A percentile compares a stretch with the other conserved stretches of the same genome.
phyloP scores from a whole-genome alignment of 2,329 filamentous ascomycete genomes.

The Cladorrhinum sp. region DNA sequence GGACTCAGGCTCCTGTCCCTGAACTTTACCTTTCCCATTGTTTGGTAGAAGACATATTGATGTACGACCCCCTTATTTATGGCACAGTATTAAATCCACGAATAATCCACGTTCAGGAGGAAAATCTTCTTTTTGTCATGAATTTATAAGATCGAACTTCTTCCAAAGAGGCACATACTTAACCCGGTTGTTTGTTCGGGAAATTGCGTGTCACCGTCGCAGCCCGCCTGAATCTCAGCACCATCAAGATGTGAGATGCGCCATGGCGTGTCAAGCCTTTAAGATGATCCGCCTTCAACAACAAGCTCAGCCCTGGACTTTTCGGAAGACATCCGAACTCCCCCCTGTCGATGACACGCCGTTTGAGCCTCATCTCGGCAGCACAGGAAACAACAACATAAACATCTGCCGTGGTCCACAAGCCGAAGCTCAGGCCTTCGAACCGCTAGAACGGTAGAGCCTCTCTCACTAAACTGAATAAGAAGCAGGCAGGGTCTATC shows the following conservation, averaged over 20 bases:
- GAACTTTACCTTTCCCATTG: background rate
- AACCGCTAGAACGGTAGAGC: background rate
- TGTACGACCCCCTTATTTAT: background rate
- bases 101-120: background rate
- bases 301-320: background rate
- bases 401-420: conserved; percentile 17
- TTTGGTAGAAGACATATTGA: background rate
- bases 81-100: background rate
- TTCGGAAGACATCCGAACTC: background rate
- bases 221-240: background rate
- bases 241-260: background rate
- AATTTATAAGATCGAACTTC: conserved; percentile 1
- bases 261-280: background rate
- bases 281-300: background rate
- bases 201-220: background rate
- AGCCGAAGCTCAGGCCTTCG: conserved; percentile 7
- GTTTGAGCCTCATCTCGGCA: conserved; percentile 13
- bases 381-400: background rate
- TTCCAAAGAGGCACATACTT: background rate
- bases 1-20: background rate
- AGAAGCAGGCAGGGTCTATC: background rate
- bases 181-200: background rate
- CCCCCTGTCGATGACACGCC: conserved; percentile 10
- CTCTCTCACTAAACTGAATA: background rate
- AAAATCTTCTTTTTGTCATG: background rate